Evolutionary conservation across 75 land plant genomes (phyloP), one percentile per base, ranked within the genome.

Genomic region (Azolla pinnata): DNA sequence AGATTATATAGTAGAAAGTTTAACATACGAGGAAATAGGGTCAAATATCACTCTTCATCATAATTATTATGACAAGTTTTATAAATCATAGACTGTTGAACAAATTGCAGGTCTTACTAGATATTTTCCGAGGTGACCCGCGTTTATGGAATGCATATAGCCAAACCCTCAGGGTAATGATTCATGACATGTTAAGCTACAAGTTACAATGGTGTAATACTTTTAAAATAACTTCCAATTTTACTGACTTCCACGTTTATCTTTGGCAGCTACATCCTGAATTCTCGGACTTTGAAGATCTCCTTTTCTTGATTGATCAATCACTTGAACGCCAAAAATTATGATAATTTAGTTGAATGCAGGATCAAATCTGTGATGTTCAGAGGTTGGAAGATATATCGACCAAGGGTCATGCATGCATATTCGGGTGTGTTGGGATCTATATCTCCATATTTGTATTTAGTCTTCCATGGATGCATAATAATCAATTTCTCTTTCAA

Each of bases 131-230:
- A 50, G 96, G 85, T 65, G 96, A 95, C 59, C 54, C 67, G 63
- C 80, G 99, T 42, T 56, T 95, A 30, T 95, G 99, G 99, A 78
- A 81, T 60, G 99, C 90, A 35, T 95, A 95, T 51, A 79, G 88
- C 55, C 66, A 58, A 16, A 93, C 98, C 21, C 65, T 95, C 2
- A 77, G 79, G 84, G 99, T 95, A 71, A 34, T 35, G 17, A 50
- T 62, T 46, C 25, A 1, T 57, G 0, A n/a, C 18, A 2, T 44
- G 9, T 62, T 30, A n/a, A n/a, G n/a, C n/a, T 59, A 1, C 2
- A 35, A 23, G 33, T 9, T n/a, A 30, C n/a, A 25, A 27, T 46
- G 28, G 29, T 9, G 38, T 66, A 54, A 56, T 32, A 4, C 21
- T 44, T 26, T 24, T 18, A 10, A 2, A 2, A 7, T 20, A 31